Evolutionary conservation across 371 early-diverging fungal genomes (phyloP).

Genomic region (Mortierella polycephala): DNA sequence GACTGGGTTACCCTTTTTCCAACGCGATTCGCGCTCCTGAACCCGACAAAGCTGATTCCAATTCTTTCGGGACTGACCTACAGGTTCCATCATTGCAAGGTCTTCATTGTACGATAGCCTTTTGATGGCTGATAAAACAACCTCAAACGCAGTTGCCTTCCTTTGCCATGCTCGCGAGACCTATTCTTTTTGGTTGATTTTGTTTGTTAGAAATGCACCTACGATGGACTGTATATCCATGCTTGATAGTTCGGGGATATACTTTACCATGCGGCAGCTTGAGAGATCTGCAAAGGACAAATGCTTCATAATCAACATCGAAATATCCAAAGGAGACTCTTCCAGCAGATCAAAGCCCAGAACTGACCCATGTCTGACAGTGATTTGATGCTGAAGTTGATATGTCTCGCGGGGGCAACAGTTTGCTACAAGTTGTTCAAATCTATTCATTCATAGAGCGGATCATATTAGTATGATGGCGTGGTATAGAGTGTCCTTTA

Average conservation of each 20-base stretch:
- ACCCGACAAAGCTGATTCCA: constrained; percentile 44
- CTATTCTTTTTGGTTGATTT: constrained; percentile 7
- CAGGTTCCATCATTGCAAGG: background rate
- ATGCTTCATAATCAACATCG: constrained; percentile 10
- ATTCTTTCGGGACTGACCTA: constrained; percentile 13
- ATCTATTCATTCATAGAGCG: constrained; percentile 7
- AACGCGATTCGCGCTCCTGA: constrained; percentile 31
- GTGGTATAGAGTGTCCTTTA: background rate
- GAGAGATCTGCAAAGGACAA: constrained; percentile 34
- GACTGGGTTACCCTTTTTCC: constrained; percentile 23
- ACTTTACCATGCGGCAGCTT: constrained; percentile 35
- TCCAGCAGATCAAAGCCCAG: constrained; percentile 35
- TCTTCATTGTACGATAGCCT: constrained; percentile 18
- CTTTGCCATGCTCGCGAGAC: constrained; percentile 35
- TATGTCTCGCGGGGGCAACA: constrained; percentile 29
- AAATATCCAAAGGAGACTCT: constrained; percentile 13
- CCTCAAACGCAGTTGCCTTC: constrained; percentile 15
- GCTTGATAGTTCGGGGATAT: too few relatives aligned
- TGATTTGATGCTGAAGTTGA: constrained; percentile 28
- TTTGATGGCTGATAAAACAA: constrained; percentile 16
- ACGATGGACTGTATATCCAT: too few relatives aligned
- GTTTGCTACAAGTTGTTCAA: constrained; percentile 20
- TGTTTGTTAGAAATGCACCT: too few relatives aligned
- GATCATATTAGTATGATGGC: background rate
- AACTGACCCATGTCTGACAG: constrained; percentile 15